These are phyloP conservation scores for Pseudogymnoascus sp. DNA, from an alignment of 2,329 filamentous ascomycete species.

Conservation along the genomic window DNA sequence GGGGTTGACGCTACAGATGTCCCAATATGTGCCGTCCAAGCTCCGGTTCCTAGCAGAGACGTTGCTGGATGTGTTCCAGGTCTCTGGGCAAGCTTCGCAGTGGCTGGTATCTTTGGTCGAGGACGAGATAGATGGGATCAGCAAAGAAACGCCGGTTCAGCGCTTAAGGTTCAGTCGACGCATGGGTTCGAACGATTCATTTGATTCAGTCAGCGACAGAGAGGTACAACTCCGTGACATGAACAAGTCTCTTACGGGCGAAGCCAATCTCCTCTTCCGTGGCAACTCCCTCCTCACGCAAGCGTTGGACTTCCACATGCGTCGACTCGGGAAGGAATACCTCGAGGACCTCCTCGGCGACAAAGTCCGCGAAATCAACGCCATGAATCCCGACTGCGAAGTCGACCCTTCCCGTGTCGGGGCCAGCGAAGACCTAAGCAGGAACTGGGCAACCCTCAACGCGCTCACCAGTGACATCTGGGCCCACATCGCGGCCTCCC, in stretches of 20 bases:
- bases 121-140: slow-evolving; percentile 91
- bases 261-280: slow-evolving; percentile 90
- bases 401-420: slow-evolving; percentile 80
- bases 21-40: slow-evolving; percentile 68
- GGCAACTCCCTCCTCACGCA: slow-evolving; percentile 94
- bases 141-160: slow-evolving; percentile 71
- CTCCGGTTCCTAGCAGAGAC: slow-evolving; percentile 76
- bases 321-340: slow-evolving; percentile 85
- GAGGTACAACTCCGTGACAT: slow-evolving; percentile 69
- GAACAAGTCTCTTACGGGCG: slow-evolving; percentile 70
- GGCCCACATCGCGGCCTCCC: slow-evolving; percentile 73
- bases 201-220: slow-evolving; percentile 55
- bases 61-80: slow-evolving; percentile 91
- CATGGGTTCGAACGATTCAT: slow-evolving; percentile 63
- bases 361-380: slow-evolving; percentile 82
- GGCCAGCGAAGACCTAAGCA: slow-evolving; percentile 62
- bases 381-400: slow-evolving; percentile 85
- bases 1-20: slow-evolving; percentile 77
- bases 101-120: slow-evolving; percentile 93
- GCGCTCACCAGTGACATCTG: slow-evolving; percentile 75
- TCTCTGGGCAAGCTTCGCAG: slow-evolving; percentile 73
- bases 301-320: slow-evolving; percentile 92
- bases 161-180: slow-evolving; percentile 65
- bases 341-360: slow-evolving; percentile 80
- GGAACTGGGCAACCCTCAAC: slow-evolving; percentile 76